Evolutionary conservation across 2,329 filamentous ascomycete genomes (phyloP), one percentile per base, ranked within the genome.

Genomic region (Epichloe scottii): DNA sequence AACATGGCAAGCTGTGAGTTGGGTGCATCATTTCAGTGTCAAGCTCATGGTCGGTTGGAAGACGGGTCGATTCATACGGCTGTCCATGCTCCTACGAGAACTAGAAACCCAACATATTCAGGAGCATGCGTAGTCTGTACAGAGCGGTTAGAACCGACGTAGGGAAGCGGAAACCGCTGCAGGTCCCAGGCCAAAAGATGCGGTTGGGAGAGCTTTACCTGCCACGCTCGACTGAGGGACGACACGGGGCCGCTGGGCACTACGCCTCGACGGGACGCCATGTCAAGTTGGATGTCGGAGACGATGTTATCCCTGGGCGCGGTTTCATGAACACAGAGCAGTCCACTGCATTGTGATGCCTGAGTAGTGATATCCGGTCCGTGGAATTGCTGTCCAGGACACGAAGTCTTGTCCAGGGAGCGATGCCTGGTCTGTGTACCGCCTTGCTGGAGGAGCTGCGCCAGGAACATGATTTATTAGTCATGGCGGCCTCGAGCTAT

Each of bases 1-100:
- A 67, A 62, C 15, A 62, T 46, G 26, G 58, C 57, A 46, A 61
- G 60, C 66, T 67, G 17, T 3, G 26, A n/a, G 5, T 26, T 12
- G 46, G 21, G 35, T 34, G 17, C 30, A 33, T 56, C 59, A 52
- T 14, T 37, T 21, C 14, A 26, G 40, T 34, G 33, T 35, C 50
- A 48, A 50, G 47, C 52, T 8, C 26, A 23, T 30, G 19, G 12
- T 23, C 8, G 46, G n/a, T 43, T 21, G 35, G 10, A 23, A 21
- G 44, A 30, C 14, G 14, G 14, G 23, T 23, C 14, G 7, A 10
- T 39, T 41, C 52, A 7, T 46, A 54, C 53, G 17, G 45, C 35
- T 23, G 38, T 10, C 50, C 53, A 54, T 33, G 26, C 51, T 37
- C 44, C 53, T 21, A 48, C 30, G 15, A 49, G 46, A 51, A 49